Base-by-base conservation (phyloP, 768 basidiomycete genomes). In the Mrakia gelida region DNA sequence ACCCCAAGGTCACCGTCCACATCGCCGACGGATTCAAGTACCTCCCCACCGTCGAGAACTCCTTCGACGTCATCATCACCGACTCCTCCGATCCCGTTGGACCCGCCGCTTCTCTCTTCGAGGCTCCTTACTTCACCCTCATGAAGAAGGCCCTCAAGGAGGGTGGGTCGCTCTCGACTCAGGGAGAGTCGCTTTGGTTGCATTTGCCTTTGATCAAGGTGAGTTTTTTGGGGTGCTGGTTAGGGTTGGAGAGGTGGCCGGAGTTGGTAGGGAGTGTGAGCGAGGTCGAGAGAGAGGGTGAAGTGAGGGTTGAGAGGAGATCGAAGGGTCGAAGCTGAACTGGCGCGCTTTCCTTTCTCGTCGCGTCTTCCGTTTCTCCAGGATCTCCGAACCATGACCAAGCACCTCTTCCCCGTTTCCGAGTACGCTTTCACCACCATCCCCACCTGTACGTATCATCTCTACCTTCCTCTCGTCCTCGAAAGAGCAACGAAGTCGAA, bases 71-170 rank as follows among this genome's bases (percentile, higher is more conserved):
- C 79, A 98, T 99, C 87, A 92, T 99, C 86, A 99, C 96, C 80
- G 96, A 99, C 85, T 98, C 95, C 28, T 97, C 95, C 30, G 96
- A 98, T 85, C 96, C 96, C 56, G 94, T 98, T 75, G 96, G 96
- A 62, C 96, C 96, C 62, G 96, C 96, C 65, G 91, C 90, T 65
- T 89, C 92, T 32, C 91, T 98, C 80, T 98, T 99, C 89, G 89
- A 98, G 86, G 92, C 95, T 84, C 92, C 95, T 2, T 99, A 97
- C 89, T 99, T 98, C 88, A 89, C 93, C 84, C 90, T 98, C 52
- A 88, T 99, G 77, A 90, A 94, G 84, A 91, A 95, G 81, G 93
- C 95, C 0, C 89, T 99, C 79, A 87, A 91, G 23, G 91, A 92
- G 3, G 95, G 94, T 28, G 96, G 96, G 3, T 90, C 92, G 84